Evolutionary conservation across 31 red algal species (phyloP).

Genomic region (Bonnemaisonia californica): DNA sequence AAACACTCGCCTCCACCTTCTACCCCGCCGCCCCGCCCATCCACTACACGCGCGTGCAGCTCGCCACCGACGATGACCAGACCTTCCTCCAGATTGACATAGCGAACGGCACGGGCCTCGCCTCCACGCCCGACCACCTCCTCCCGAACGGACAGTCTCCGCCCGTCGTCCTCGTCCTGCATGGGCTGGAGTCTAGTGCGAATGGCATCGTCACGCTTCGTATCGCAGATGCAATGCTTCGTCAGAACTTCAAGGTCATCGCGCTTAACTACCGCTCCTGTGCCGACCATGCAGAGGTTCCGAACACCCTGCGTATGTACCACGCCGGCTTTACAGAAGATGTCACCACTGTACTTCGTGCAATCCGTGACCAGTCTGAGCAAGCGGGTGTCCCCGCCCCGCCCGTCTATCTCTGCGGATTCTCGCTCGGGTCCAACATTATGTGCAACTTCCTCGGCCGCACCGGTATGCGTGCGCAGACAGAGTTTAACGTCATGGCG

Average conservation of each 20-base stretch:
- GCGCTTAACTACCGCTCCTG: constrained; percentile 88
- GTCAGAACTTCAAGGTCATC: constrained; percentile 53
- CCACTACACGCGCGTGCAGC: constrained; percentile 42
- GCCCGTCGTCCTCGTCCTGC: constrained; percentile 66
- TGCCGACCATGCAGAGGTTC: constrained; percentile 41
- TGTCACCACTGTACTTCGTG: constrained; percentile 55
- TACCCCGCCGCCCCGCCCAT: constrained; percentile 51
- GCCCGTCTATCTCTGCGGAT: constrained; percentile 69
- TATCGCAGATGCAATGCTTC: constrained; percentile 57
- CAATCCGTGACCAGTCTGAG: constrained; percentile 40
- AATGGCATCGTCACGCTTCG: constrained; percentile 48
- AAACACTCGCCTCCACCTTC: constrained; percentile 66
- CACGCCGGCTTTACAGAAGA: constrained; percentile 92
- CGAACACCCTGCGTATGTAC: constrained; percentile 67
- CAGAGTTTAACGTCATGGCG: constrained; percentile 50
- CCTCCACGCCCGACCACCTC: neutral
- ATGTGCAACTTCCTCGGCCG: constrained; percentile 76
- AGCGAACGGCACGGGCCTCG: constrained; percentile 8
- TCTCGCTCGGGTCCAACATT: constrained; percentile 91
- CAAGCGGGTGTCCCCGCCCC: constrained; percentile 12
- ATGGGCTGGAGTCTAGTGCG: constrained; percentile 87
- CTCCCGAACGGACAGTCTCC: neutral
- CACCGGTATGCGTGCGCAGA: constrained; percentile 31
- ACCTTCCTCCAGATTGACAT: constrained; percentile 77
- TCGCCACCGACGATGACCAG: constrained; percentile 60